Percentiles rank a stretch among this genome's conserved stretches.
phyloP scores from a whole-genome alignment of 2,329 filamentous ascomycete species.

The Pseudocercospora ulei region DNA sequence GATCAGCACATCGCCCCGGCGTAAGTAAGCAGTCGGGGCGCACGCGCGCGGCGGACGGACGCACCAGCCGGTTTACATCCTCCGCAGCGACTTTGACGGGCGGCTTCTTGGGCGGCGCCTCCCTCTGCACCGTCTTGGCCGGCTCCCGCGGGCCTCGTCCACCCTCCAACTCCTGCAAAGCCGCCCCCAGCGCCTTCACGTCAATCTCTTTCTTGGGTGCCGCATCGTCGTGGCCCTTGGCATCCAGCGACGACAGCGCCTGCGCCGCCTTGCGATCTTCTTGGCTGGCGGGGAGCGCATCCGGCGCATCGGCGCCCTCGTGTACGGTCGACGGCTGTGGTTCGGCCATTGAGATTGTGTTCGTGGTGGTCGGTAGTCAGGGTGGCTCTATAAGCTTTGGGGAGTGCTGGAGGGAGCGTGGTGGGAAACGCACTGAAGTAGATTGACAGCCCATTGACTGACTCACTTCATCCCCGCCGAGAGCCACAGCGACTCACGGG shows the following conservation, averaged over 20 bases:
- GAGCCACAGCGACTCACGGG: too few relatives aligned
- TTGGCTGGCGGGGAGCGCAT: slow-evolving; percentile 50
- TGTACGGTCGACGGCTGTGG: slow-evolving; percentile 50
- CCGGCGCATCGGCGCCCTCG: slow-evolving; percentile 52
- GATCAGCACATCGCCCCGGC: too few relatives aligned
- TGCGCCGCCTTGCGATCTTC: slow-evolving; percentile 69
- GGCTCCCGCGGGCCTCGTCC: slow-evolving; percentile 38
- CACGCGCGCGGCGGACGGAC: too few relatives aligned
- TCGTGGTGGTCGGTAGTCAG: too few relatives aligned
- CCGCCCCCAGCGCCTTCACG: slow-evolving; percentile 59
- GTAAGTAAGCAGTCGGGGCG: too few relatives aligned
- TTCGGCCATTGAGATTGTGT: slow-evolving; percentile 47
- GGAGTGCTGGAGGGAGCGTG: too few relatives aligned
- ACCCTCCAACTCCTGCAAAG: slow-evolving; percentile 54
- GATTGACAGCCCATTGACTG: too few relatives aligned
- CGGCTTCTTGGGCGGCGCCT: slow-evolving; percentile 34
- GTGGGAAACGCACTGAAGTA: too few relatives aligned
- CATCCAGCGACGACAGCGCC: slow-evolving; percentile 61
- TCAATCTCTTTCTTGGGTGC: slow-evolving; percentile 53
- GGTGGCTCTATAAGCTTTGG: slow-evolving; percentile 9
- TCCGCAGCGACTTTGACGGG: slow-evolving; percentile 61
- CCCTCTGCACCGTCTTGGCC: slow-evolving; percentile 37
- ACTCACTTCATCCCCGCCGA: too few relatives aligned
- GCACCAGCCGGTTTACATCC: slow-evolving; percentile 60
- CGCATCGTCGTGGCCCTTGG: slow-evolving; percentile 41